Evolutionary conservation across 2,329 filamentous ascomycete species (phyloP), one percentile per base, ranked within the genome.

Genomic region (Aspergillus glaucus): DNA sequence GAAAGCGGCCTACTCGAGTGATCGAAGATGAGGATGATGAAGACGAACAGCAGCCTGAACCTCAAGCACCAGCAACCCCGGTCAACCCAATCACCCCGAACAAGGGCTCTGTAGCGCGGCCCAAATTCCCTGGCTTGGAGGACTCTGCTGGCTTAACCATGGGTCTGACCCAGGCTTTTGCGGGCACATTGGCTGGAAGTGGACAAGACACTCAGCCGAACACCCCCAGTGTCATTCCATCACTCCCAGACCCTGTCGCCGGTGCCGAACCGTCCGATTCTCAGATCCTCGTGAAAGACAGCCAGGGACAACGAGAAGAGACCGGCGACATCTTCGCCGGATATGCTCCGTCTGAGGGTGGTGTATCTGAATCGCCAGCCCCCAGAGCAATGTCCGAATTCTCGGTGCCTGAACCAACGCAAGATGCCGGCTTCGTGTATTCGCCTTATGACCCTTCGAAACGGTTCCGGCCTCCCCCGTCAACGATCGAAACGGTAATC

Each of bases 131-230:
- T 3, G 84, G 83, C 1, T 70, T 88, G 17, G 80, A 84, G 61
- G 71, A 56, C 64, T 75, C 61, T 50, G 64, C 63, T 42, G 62
- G 66, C 37, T 60, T 70, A 45, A 68, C 75, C 5, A 66, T 95
- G 39, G 87, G 88, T 8, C 76, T 95, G 41, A 94, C 89, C 0
- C 91, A 95, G 60, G 92, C 93, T 53, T 96, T 95, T 63, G 87
- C 87, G 4, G 88, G 88, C 10, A 95, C 90, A 1, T 86, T 96
- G 82, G 89, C 87, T 43, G 82, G 68, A 14, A 63, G 57, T 14
- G 62, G 76, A 50, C 67, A 75, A 53, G 75, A 79, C 52, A 79
- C 78, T 8, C 56, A 26, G 21, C 22, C 21, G 0, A 28, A 43
- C 9, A 15, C 41, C 2, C 24, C 79, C 8, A 71, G 72, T 17